Evolutionary conservation across 2,329 filamentous ascomycete species (phyloP).

Genomic region (Paecilomyces fulvus): DNA sequence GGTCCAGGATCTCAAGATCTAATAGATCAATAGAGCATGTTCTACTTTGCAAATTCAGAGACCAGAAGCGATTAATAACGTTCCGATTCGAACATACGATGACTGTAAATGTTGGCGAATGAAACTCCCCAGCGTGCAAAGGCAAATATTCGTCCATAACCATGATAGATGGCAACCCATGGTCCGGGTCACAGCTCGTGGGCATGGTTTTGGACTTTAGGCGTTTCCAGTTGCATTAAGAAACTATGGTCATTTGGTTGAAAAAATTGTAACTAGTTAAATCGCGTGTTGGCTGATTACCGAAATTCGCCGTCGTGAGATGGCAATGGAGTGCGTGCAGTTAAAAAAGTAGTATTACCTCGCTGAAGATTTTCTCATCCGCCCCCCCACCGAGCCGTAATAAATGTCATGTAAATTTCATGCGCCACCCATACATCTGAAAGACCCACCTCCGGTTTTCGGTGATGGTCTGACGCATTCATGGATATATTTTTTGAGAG

Average conservation of each 20-base stretch:
- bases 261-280: too few species aligned
- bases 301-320: neutral
- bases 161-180: neutral
- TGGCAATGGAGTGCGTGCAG: neutral
- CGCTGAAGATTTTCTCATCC: neutral
- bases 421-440: neutral
- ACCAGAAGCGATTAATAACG: constrained; percentile 3
- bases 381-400: neutral
- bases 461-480: neutral
- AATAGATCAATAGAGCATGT: constrained; percentile 5
- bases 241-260: too few species aligned
- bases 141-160: neutral
- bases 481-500: neutral
- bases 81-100: constrained; percentile 1
- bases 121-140: neutral
- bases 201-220: neutral
- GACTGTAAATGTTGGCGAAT: constrained; percentile 1
- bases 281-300: too few species aligned
- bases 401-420: neutral
- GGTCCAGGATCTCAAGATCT: constrained; percentile 34
- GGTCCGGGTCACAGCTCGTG: too few species aligned
- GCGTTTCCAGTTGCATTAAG: too few species aligned
- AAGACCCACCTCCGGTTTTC: neutral
- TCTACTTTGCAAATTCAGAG: constrained; percentile 2
- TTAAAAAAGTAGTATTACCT: neutral